Conservation (phyloP, 768 basidiomycete species). For the Candolleomyces aberdarensis region DNA sequence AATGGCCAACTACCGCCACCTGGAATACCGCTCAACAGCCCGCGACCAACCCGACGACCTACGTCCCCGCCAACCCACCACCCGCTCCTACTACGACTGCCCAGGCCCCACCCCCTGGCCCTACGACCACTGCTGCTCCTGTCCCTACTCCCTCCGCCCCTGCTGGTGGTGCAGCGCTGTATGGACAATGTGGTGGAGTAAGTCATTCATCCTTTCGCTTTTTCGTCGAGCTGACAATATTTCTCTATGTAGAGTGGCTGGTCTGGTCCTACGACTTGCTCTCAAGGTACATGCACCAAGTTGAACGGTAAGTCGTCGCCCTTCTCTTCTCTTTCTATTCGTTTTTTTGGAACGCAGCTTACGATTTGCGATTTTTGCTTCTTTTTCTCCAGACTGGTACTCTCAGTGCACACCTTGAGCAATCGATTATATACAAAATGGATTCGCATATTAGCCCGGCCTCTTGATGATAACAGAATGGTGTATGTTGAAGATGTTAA, state of each 20-base stretch:
- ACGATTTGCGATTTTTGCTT: too few species aligned
- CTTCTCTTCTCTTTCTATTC: too few species aligned
- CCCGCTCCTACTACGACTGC: conserved; percentile 14
- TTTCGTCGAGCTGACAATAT: background rate
- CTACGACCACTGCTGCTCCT: conserved; percentile 19
- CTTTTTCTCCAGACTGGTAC: background rate
- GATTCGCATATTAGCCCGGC: too few species aligned
- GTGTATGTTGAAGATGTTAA: too few species aligned
- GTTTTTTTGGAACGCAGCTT: background rate
- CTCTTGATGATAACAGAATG: too few species aligned
- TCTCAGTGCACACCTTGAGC: conserved; percentile 1
- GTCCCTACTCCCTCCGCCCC: conserved; percentile 28
- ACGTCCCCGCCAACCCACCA: background rate
- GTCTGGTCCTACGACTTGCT: conserved; percentile 46
- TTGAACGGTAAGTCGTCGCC: background rate
- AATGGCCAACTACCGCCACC: conserved; percentile 45
- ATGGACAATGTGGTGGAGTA: conserved; percentile 51
- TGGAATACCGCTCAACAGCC: conserved; percentile 50
- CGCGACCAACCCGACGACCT: conserved; percentile 39
- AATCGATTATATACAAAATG: background rate
- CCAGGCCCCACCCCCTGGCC: conserved; percentile 14
- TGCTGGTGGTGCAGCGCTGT: conserved; percentile 39
- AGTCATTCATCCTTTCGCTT: background rate
- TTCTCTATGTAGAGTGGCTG: conserved; percentile 23
- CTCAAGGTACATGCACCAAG: conserved; percentile 5